Conservation (phyloP, 2,329 filamentous ascomycete species). For the Penicillium sclerotigenum region DNA sequence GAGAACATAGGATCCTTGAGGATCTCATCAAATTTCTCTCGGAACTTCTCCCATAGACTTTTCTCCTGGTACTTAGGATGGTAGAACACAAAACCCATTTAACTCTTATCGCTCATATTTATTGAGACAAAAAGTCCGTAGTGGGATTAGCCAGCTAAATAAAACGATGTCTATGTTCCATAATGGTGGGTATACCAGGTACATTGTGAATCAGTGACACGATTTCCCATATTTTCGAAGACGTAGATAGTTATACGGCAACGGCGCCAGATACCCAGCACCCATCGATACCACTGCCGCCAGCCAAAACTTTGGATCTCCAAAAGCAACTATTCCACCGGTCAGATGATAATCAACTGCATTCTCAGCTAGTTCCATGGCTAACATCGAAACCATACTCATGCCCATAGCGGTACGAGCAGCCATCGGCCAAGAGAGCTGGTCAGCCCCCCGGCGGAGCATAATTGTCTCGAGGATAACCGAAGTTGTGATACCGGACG, state of each 20-base stretch:
- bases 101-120: not conserved
- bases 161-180: not conserved
- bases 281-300: slow-evolving; percentile 42
- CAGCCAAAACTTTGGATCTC: slow-evolving; percentile 51
- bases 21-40: too few species aligned
- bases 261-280: slow-evolving; percentile 43
- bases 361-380: slow-evolving; percentile 58
- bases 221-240: slow-evolving; percentile 49
- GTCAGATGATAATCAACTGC: slow-evolving; percentile 56
- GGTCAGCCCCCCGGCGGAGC: slow-evolving; percentile 49
- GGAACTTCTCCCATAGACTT: too few species aligned
- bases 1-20: too few species aligned
- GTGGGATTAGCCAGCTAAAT: too few species aligned
- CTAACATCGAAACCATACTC: slow-evolving; percentile 59
- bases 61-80: too few species aligned
- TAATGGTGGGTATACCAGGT: not conserved
- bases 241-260: slow-evolving; percentile 55
- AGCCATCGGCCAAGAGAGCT: slow-evolving; percentile 48
- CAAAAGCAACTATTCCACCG: slow-evolving; percentile 49
- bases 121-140: too few species aligned
- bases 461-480: slow-evolving; percentile 54
- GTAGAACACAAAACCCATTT: too few species aligned
- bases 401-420: slow-evolving; percentile 55
- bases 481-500: slow-evolving; percentile 51
- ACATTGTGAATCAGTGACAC: slow-evolving; percentile 13